Evolutionary conservation across 371 early-diverging fungal species (phyloP).

Genomic region (Saksenaea oblongispora): DNA sequence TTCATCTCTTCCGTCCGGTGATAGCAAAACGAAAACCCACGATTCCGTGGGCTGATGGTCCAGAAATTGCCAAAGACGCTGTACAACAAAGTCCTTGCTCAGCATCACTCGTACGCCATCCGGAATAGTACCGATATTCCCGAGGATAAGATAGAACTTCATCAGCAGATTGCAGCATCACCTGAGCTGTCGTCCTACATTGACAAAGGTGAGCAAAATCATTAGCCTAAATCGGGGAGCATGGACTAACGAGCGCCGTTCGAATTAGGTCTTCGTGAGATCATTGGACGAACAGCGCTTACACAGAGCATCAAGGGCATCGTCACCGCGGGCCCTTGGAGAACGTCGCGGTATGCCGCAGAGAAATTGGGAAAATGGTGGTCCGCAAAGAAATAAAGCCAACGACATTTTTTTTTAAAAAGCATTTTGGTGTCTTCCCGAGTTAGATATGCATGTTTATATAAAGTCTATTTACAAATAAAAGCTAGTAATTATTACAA

Average conservation of each 20-base stretch:
- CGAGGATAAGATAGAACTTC: slow-evolving; percentile 35
- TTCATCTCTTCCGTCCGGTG: background rate
- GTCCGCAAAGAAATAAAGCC: slow-evolving; percentile 44
- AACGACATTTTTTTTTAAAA: background rate
- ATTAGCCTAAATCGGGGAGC: background rate
- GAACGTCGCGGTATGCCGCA: slow-evolving; percentile 72
- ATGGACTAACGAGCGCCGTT: background rate
- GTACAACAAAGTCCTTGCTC: slow-evolving; percentile 46
- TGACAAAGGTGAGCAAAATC: slow-evolving; percentile 29
- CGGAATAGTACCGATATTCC: slow-evolving; percentile 29
- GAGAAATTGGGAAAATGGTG: slow-evolving; percentile 76
- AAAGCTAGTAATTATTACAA: too few relatives aligned
- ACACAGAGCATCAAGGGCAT: slow-evolving; percentile 93
- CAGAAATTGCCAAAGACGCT: slow-evolving; percentile 67
- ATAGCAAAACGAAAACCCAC: slow-evolving; percentile 65
- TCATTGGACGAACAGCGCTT: slow-evolving; percentile 73
- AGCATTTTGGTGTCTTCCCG: too few relatives aligned
- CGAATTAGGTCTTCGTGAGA: slow-evolving; percentile 32
- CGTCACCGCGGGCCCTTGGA: slow-evolving; percentile 82
- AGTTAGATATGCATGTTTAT: too few relatives aligned
- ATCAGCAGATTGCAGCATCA: slow-evolving; percentile 48
- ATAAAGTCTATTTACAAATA: too few relatives aligned
- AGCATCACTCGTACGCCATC: slow-evolving; percentile 29
- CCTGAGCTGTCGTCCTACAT: slow-evolving; percentile 38
- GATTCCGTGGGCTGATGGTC: slow-evolving; percentile 60